Base-by-base conservation (phyloP, 352 stramenopile genomes). In the Phytophthora podocarpi region DNA sequence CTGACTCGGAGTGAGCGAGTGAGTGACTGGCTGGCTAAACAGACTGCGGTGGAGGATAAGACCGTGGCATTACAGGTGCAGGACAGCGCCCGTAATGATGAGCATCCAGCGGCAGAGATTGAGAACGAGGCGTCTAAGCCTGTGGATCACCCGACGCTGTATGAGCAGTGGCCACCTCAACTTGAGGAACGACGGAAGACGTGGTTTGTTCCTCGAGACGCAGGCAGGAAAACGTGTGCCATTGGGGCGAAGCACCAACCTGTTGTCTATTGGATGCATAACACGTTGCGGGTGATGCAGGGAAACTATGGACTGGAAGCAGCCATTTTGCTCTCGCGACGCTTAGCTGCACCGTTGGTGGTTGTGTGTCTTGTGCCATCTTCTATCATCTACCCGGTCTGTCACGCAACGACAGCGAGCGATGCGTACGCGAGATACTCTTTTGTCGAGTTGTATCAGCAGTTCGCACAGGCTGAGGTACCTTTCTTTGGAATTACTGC, bases 211-310 rank as follows among this genome's bases (percentile, higher is more conserved):
- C 63, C 58, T 31, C 52, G 31, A 34, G 36, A 18, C n/a, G 54
- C 45, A 20, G 27, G 35, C 12, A 65, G 41, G 34, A 60, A 35
- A 45, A 52, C 32, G 9, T 32, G 15, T 50, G 47, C 11, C 16
- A 40, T 57, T 10, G 35, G 36, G n/a, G 20, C 39, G n/a, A 48
- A 50, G 13, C 28, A 36, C n/a, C 47, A 58, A 20, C 63, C 67
- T 16, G 61, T 93, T 24, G 51, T 93, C 8, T 93, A 93, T 57
- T 93, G 83, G 83, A 72, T 91, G 58, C 81, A 82, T 5, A 84
- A 74, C 28, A 81, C 76, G 1, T 40, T 84, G 49, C 83, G 83
- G 3, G 72, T 87, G n/a, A 62, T 54, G 39, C 74, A 90, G 15
- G 75, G 76, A 8, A 93, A 93, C 54, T 90, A 82, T 53, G 78